Conservation (phyloP, 306 rosid genomes). For the Dalbergia cochinchinensis region DNA sequence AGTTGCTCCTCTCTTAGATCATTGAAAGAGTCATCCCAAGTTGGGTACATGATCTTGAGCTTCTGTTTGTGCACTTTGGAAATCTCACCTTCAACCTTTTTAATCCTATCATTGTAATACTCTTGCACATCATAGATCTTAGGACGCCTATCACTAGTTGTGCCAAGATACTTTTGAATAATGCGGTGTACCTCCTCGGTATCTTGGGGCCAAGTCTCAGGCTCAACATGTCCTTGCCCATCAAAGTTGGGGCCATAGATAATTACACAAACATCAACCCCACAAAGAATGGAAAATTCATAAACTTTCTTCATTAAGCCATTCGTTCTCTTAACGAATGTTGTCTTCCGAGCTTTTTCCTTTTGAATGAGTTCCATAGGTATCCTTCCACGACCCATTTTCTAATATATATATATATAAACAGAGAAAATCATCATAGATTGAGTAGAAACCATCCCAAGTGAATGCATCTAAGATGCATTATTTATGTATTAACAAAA, state of each 20-base stretch:
- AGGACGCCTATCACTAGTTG: background rate
- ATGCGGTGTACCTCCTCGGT: background rate
- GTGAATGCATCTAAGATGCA: no score
- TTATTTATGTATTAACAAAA: no score
- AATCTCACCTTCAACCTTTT: constrained; percentile 42
- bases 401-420: background rate
- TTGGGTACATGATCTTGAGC: constrained; percentile 33
- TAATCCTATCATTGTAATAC: constrained; percentile 38
- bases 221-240: background rate
- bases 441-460: no score
- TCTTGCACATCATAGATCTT: constrained; percentile 42
- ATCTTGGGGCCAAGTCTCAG: constrained; percentile 45
- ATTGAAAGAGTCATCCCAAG: constrained; percentile 43
- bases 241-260: constrained; percentile 38
- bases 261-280: constrained; percentile 39
- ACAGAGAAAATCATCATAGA: background rate
- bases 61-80: constrained; percentile 32
- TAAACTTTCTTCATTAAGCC: constrained; percentile 45
- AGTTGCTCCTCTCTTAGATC: constrained; percentile 13
- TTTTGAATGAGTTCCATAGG: constrained; percentile 40
- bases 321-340: constrained; percentile 39
- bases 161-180: constrained; percentile 35
- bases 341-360: constrained; percentile 42
- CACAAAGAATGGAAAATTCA: constrained; percentile 45
- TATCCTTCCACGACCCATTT: constrained; percentile 52